Evolutionary conservation across 495 filamentous ascomycete species (phyloP).

Genomic region (Penicillium waksmanii): DNA sequence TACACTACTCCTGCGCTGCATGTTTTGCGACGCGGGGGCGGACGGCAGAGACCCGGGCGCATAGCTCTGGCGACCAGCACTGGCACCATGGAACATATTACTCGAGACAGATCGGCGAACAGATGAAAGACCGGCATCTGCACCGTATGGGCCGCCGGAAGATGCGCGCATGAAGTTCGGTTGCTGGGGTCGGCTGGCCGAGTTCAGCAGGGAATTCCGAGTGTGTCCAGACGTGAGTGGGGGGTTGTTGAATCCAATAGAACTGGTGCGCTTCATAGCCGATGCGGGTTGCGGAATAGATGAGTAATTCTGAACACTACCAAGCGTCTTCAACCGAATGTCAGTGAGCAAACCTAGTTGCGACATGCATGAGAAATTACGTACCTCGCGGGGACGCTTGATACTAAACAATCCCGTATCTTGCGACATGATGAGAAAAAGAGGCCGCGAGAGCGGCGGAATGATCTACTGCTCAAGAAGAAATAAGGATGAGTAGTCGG

Average conservation of each 20-base stretch:
- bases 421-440: slow-evolving; percentile 65
- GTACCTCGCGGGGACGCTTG: slow-evolving; percentile 72
- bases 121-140: slow-evolving; percentile 77
- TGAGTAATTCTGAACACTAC: slow-evolving; percentile 73
- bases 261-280: slow-evolving; percentile 92
- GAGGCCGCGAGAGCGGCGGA: slow-evolving; percentile 40
- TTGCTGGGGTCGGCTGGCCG: slow-evolving; percentile 83
- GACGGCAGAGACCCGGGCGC: slow-evolving; percentile 64
- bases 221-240: slow-evolving; percentile 69
- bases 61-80: slow-evolving; percentile 67
- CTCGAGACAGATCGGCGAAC: slow-evolving; percentile 83
- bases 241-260: slow-evolving; percentile 68
- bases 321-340: slow-evolving; percentile 65
- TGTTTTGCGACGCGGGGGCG: slow-evolving; percentile 41
- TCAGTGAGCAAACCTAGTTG: slow-evolving; percentile 21
- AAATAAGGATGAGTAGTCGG: background rate
- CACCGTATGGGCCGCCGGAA: slow-evolving; percentile 69
- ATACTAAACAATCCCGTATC: slow-evolving; percentile 76
- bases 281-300: slow-evolving; percentile 89
- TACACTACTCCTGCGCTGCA: slow-evolving; percentile 82
- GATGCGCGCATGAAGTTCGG: slow-evolving; percentile 84
- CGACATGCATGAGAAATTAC: slow-evolving; percentile 21
- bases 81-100: slow-evolving; percentile 65
- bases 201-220: slow-evolving; percentile 84
- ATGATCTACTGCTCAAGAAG: slow-evolving; percentile 2